These are phyloP conservation scores for Lasiodiplodia sp. DNA, from an alignment of 2,329 filamentous ascomycete species.

Conservation along the genomic window DNA sequence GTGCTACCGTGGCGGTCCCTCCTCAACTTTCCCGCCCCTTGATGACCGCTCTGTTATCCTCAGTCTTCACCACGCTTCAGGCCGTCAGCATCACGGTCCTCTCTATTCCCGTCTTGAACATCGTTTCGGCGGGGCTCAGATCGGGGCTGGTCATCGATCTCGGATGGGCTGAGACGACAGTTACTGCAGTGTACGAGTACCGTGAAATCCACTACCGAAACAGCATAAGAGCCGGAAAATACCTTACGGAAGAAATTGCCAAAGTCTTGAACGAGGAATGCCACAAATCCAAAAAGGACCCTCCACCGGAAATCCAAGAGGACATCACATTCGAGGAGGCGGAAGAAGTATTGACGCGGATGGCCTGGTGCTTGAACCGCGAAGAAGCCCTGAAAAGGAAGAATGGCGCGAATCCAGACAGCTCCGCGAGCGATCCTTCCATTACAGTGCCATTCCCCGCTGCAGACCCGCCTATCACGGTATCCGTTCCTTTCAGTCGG, in stretches of 20 bases:
- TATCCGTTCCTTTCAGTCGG: conserved; percentile 72
- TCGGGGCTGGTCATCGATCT: conserved; percentile 89
- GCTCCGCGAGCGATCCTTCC: conserved; percentile 44
- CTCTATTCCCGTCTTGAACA: conserved; percentile 75
- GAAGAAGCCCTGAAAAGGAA: conserved; percentile 37
- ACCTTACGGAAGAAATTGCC: conserved; percentile 74
- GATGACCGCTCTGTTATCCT: conserved; percentile 76
- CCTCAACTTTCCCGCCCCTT: conserved; percentile 79
- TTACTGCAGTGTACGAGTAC: conserved; percentile 90
- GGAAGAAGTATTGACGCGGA: conserved; percentile 77
- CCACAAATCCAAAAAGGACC: conserved; percentile 36
- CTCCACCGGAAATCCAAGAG: conserved; percentile 35
- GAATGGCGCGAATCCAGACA: neutral
- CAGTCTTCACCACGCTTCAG: conserved; percentile 82
- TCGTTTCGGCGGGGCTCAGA: conserved; percentile 81
- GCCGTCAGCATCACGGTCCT: conserved; percentile 82
- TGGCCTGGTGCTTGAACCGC: conserved; percentile 73
- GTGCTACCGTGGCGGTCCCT: conserved; percentile 77
- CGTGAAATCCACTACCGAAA: conserved; percentile 76
- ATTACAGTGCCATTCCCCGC: conserved; percentile 46
- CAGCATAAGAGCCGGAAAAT: conserved; percentile 76
- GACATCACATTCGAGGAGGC: conserved; percentile 73
- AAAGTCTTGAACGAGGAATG: conserved; percentile 63
- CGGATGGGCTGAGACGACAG: conserved; percentile 88
- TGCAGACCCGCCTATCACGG: conserved; percentile 53